Evolutionary conservation across 495 filamentous ascomycete genomes (phyloP).

Genomic region (Symbiotaphrina buchneri): DNA sequence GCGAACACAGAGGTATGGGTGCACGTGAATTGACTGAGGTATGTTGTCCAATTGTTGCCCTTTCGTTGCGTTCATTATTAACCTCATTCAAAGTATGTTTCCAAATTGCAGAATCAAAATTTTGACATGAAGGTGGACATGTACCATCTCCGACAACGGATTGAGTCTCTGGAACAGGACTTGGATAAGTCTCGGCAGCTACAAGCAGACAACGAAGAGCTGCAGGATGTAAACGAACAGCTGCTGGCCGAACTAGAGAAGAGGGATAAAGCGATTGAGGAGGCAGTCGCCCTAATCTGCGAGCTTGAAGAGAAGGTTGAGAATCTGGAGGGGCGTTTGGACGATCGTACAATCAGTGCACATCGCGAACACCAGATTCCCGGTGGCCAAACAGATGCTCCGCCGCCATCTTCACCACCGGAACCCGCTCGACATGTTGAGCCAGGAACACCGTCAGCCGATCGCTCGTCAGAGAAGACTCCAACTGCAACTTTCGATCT

Average conservation of each 20-base stretch:
- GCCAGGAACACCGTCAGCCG: neutral
- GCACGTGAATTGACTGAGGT: constrained; percentile 5
- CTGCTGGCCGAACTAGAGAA: constrained; percentile 48
- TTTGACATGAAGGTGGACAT: constrained; percentile 80
- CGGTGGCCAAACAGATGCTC: constrained; percentile 3
- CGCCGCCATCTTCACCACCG: neutral
- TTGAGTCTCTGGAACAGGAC: constrained; percentile 5
- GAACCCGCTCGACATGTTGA: neutral
- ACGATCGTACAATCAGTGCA: neutral
- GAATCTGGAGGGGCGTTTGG: constrained; percentile 16
- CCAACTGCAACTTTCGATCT: neutral
- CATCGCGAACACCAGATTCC: constrained; percentile 5
- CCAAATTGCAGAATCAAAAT: constrained; percentile 62
- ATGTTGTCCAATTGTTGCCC: neutral
- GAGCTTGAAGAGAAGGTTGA: constrained; percentile 46
- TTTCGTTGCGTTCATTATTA: neutral
- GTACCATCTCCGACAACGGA: constrained; percentile 41
- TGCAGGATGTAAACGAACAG: constrained; percentile 37
- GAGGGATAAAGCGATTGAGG: constrained; percentile 53
- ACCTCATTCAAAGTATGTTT: constrained; percentile 21
- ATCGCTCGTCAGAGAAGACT: neutral
- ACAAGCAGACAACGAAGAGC: constrained; percentile 22
- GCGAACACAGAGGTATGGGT: constrained; percentile 4
- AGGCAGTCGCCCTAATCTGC: constrained; percentile 65
- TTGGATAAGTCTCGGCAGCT: constrained; percentile 19